Evolutionary conservation across 495 filamentous ascomycete genomes (phyloP).

Genomic region (Neurospora hispaniola): DNA sequence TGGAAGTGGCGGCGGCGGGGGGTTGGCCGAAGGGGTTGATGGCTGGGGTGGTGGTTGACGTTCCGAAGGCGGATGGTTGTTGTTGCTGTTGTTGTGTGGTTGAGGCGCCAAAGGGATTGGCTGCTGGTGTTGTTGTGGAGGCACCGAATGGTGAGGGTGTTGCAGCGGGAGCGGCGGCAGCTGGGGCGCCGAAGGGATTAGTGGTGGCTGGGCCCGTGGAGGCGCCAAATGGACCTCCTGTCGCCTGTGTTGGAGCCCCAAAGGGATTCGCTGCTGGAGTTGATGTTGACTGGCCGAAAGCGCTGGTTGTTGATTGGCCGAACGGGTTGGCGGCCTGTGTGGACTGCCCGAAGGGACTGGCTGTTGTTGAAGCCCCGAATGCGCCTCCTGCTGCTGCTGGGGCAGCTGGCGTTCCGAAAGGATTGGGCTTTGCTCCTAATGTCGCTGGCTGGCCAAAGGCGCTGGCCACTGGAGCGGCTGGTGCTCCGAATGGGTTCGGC

Average conservation of each 20-base stretch:
- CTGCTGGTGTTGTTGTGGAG: constrained; percentile 6
- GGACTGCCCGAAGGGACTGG: constrained; percentile 12
- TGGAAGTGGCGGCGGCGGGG: constrained; percentile 6
- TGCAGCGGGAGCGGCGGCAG: constrained; percentile 11
- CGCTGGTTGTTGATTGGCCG: not conserved
- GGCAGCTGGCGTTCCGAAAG: constrained; percentile 15
- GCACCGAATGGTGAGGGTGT: constrained; percentile 26
- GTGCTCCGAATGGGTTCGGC: constrained; percentile 16
- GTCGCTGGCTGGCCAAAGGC: constrained; percentile 6
- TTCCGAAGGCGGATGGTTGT: constrained; percentile 1
- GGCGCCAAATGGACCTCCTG: not conserved
- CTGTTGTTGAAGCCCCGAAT: constrained; percentile 1
- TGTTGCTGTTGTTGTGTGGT: not conserved
- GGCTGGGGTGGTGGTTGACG: constrained; percentile 19
- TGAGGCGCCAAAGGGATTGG: constrained; percentile 1
- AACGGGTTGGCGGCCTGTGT: constrained; percentile 5
- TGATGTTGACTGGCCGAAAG: not conserved
- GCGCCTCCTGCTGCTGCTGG: not conserved
- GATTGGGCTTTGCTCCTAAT: constrained; percentile 14
- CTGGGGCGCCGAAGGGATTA: constrained; percentile 14
- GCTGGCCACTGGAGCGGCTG: not conserved
- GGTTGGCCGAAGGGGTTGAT: constrained; percentile 3
- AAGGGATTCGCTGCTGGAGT: constrained; percentile 4
- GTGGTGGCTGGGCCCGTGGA: constrained; percentile 5
- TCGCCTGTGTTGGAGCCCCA: not conserved